Conservation (phyloP, 257 asterid species). For the Anisodus tanguticus region DNA sequence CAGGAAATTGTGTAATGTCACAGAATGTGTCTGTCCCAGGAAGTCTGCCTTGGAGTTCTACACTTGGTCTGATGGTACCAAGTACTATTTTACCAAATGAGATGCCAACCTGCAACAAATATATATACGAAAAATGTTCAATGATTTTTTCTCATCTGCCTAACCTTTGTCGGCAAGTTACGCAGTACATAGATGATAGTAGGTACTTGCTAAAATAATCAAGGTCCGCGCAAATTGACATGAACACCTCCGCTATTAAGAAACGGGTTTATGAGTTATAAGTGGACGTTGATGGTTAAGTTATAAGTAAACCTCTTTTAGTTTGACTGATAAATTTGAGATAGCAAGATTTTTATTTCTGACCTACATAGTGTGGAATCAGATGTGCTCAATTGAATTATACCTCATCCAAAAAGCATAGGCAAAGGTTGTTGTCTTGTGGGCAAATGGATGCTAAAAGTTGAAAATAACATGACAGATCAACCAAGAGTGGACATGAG, state of each 20-base stretch:
- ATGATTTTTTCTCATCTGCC: no score
- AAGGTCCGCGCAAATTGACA: not conserved
- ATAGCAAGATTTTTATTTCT: not conserved
- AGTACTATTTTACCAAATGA: constrained; percentile 61
- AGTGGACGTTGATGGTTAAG: not conserved
- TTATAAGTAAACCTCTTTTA: no score
- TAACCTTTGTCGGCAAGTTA: no score
- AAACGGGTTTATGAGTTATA: not conserved
- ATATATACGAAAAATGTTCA: no score
- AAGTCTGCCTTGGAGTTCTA: constrained; percentile 64
- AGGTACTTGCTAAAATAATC: not conserved
- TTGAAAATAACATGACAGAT: not conserved
- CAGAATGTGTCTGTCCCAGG: constrained; percentile 71
- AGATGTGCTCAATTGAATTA: not conserved
- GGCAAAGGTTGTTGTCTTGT: not conserved
- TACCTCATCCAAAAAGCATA: not conserved
- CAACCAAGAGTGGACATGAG: constrained; percentile 4
- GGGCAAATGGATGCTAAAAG: constrained; percentile 1
- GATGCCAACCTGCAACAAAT: constrained; percentile 56
- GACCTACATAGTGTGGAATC: not conserved
- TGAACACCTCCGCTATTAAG: not conserved
- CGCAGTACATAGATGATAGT: no score
- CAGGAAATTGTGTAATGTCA: constrained; percentile 56
- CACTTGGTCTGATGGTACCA: constrained; percentile 66
- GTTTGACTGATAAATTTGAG: not conserved